A percentile compares a stretch with the other conserved stretches of the same genome.
These are phyloP conservation scores for Lactarius psammicola DNA, from an alignment of 768 basidiomycete species.

Conservation along the genomic window DNA sequence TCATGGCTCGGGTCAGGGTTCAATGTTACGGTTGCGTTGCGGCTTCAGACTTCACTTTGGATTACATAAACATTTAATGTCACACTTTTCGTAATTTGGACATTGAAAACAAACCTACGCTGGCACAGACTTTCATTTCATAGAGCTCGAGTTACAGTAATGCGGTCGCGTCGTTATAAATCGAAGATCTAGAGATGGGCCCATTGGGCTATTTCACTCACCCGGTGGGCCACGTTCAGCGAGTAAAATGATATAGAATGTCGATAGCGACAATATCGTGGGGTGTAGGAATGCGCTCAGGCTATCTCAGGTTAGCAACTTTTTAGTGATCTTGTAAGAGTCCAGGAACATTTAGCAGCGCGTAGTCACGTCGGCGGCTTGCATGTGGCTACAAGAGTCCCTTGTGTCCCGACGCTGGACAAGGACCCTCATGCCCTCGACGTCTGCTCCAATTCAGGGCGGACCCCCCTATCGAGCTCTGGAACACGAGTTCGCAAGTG, in stretches of 20 bases:
- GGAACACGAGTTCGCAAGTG: background rate
- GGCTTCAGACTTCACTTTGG: too few species aligned
- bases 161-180: too few species aligned
- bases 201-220: background rate
- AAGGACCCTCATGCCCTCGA: background rate
- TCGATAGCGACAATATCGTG: background rate
- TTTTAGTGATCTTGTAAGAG: background rate
- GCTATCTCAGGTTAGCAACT: background rate
- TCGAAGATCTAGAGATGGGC: background rate
- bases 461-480: background rate
- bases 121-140: too few species aligned
- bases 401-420: background rate
- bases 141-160: too few species aligned
- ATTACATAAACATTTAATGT: too few species aligned
- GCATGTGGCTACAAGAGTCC: background rate
- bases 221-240: background rate
- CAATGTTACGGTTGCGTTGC: too few species aligned
- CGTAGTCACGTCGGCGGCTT: background rate
- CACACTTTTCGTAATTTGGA: too few species aligned
- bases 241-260: background rate
- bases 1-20: too few species aligned
- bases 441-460: background rate
- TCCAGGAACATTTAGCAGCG: background rate
- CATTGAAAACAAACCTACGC: too few species aligned
- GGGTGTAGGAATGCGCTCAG: background rate